Evolutionary conservation across 345 rosid species (phyloP).

Genomic region (Eucalyptus marginata): DNA sequence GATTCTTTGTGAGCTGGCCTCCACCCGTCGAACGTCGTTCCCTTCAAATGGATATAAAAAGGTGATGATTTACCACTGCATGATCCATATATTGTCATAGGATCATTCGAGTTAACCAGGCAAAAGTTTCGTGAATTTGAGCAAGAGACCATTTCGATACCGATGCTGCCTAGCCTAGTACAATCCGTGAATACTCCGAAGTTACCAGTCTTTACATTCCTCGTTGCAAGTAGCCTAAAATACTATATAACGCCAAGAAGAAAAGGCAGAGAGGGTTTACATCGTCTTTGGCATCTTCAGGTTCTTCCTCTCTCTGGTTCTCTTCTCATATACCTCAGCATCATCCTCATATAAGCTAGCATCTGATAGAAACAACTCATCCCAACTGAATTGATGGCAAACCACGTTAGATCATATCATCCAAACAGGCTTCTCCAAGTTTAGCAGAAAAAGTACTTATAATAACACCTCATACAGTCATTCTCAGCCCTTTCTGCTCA

Average conservation of each 20-base stretch:
- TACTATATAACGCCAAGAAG: background rate
- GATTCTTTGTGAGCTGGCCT: no score
- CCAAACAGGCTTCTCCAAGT: background rate
- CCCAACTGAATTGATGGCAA: constrained; percentile 49
- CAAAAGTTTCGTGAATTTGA: no score
- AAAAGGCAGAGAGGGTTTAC: constrained; percentile 3
- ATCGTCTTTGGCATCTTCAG: constrained; percentile 29
- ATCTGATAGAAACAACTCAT: constrained; percentile 81
- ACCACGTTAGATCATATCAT: background rate
- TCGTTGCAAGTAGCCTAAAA: background rate
- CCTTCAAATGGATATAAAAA: no score
- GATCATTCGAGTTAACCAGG: no score
- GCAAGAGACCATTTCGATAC: no score
- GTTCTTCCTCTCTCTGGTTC: constrained; percentile 68
- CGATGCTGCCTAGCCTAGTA: no score
- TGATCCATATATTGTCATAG: no score
- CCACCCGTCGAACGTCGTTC: no score
- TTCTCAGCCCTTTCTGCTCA: constrained; percentile 94
- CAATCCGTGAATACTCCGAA: no score
- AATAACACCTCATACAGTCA: constrained; percentile 81
- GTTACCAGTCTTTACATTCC: background rate
- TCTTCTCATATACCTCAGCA: constrained; percentile 70
- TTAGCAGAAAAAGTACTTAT: background rate
- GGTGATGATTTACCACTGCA: no score
- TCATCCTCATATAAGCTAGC: constrained; percentile 91